Conservation (phyloP, 768 basidiomycete genomes). For the Tricholomella constricta region DNA sequence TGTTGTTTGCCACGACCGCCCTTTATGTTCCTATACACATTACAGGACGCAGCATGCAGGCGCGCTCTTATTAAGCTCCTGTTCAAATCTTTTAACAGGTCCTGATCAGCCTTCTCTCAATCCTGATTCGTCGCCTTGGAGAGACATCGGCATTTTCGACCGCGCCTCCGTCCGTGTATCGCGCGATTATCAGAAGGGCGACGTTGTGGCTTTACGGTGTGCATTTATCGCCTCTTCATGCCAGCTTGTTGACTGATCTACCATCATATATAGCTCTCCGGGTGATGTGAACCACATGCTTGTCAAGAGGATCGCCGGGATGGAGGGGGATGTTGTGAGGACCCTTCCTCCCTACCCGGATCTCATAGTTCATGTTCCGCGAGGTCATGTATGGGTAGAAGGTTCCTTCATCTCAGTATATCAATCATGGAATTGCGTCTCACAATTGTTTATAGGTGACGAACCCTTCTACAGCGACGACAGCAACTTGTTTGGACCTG, state of each 20-base stretch:
- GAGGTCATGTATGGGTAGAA: slow-evolving; percentile 76
- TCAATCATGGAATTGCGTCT: neutral
- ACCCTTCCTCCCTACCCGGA: slow-evolving; percentile 72
- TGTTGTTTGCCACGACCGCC: slow-evolving; percentile 48
- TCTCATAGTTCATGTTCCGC: slow-evolving; percentile 52
- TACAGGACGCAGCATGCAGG: slow-evolving; percentile 76
- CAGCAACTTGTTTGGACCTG: slow-evolving; percentile 74
- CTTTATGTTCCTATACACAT: slow-evolving; percentile 56
- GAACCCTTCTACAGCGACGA: slow-evolving; percentile 68
- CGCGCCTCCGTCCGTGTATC: slow-evolving; percentile 41
- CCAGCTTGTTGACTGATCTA: neutral
- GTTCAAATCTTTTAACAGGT: neutral
- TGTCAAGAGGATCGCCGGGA: slow-evolving; percentile 67
- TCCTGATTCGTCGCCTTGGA: slow-evolving; percentile 63
- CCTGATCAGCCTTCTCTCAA: slow-evolving; percentile 66
- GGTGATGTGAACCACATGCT: slow-evolving; percentile 50
- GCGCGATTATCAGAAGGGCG: slow-evolving; percentile 49
- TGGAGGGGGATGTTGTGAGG: slow-evolving; percentile 62
- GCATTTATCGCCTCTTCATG: slow-evolving; percentile 11
- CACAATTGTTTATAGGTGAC: slow-evolving; percentile 46
- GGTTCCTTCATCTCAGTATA: slow-evolving; percentile 37
- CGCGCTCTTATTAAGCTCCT: slow-evolving; percentile 25
- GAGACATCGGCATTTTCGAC: slow-evolving; percentile 68
- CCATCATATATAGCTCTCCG: slow-evolving; percentile 52
- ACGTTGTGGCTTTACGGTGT: slow-evolving; percentile 67